Evolutionary conservation across 2,329 filamentous ascomycete genomes (phyloP).

Genomic region (Seiridium cupressi): DNA sequence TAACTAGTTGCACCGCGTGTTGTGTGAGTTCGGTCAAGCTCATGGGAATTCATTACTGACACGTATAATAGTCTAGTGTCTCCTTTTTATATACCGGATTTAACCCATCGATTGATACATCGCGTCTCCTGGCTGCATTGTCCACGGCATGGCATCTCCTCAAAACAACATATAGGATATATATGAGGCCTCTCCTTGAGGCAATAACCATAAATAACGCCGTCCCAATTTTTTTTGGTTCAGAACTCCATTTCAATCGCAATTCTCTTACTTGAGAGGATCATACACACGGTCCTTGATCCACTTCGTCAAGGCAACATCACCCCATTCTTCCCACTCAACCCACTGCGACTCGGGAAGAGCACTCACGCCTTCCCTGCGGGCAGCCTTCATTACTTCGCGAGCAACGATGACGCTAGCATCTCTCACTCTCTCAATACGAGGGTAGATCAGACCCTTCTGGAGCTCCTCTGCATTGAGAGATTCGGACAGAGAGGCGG

Average conservation of each 20-base stretch:
- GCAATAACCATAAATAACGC: background rate
- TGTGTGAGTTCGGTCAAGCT: too few species aligned
- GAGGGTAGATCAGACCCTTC: slow-evolving; percentile 84
- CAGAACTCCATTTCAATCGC: background rate
- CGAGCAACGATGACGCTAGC: slow-evolving; percentile 83
- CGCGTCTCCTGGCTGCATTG: too few species aligned
- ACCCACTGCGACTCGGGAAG: slow-evolving; percentile 68
- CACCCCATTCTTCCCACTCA: slow-evolving; percentile 71
- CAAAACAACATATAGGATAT: background rate
- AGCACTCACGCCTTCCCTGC: slow-evolving; percentile 73
- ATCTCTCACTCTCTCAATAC: slow-evolving; percentile 86
- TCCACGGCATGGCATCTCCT: background rate
- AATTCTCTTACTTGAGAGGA: slow-evolving; percentile 35
- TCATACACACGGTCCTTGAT: slow-evolving; percentile 63
- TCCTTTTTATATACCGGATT: too few species aligned
- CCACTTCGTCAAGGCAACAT: slow-evolving; percentile 57
- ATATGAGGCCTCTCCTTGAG: background rate
- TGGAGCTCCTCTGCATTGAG: slow-evolving; percentile 80
- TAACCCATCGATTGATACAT: too few species aligned
- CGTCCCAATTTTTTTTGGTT: background rate
- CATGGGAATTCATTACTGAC: too few species aligned
- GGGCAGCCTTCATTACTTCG: slow-evolving; percentile 90
- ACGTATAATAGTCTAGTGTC: too few species aligned
- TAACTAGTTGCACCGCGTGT: too few species aligned
- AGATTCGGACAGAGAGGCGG: slow-evolving; percentile 73